Conservation (phyloP, 345 rosid species). For the Arabis alpina region DNA sequence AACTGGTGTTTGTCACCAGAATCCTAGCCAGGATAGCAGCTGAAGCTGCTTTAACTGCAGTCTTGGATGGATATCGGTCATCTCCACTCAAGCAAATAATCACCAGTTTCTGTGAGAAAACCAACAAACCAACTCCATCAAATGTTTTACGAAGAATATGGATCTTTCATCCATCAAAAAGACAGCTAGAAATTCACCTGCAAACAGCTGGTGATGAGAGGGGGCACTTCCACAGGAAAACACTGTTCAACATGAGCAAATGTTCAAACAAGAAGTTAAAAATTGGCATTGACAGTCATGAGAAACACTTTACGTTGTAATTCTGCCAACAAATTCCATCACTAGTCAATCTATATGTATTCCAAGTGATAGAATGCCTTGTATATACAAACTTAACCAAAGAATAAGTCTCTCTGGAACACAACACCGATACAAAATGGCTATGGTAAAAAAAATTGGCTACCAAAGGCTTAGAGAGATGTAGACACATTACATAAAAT, state of each 20-base stretch:
- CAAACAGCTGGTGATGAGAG: slow-evolving; percentile 75
- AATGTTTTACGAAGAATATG: slow-evolving; percentile 1
- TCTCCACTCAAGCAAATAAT: slow-evolving; percentile 88
- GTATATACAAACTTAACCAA: slow-evolving; percentile 21
- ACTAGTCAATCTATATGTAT: slow-evolving; percentile 7
- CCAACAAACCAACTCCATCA: slow-evolving; percentile 27
- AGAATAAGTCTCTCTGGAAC: neutral
- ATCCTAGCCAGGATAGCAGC: slow-evolving; percentile 89
- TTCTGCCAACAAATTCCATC: slow-evolving; percentile 10
- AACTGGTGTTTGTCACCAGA: slow-evolving; percentile 92
- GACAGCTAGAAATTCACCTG: slow-evolving; percentile 54
- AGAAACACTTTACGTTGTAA: neutral
- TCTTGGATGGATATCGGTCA: slow-evolving; percentile 78
- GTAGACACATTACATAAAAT: slow-evolving; percentile 10
- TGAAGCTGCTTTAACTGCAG: slow-evolving; percentile 80
- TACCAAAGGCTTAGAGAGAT: slow-evolving; percentile 2
- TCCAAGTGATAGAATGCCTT: slow-evolving; percentile 1
- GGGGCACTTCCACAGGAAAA: slow-evolving; percentile 85
- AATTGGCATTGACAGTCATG: slow-evolving; percentile 23
- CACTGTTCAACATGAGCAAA: slow-evolving; percentile 57
- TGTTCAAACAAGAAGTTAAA: slow-evolving; percentile 23
- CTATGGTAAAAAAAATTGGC: neutral
- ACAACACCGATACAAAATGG: slow-evolving; percentile 15
- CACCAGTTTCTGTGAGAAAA: slow-evolving; percentile 68
- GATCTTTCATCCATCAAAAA: slow-evolving; percentile 25